Percentiles rank a stretch among this genome's conserved stretches.
Conservation (phyloP, 116 monocot genomes). For the Phalaenopsis hybrid region DNA sequence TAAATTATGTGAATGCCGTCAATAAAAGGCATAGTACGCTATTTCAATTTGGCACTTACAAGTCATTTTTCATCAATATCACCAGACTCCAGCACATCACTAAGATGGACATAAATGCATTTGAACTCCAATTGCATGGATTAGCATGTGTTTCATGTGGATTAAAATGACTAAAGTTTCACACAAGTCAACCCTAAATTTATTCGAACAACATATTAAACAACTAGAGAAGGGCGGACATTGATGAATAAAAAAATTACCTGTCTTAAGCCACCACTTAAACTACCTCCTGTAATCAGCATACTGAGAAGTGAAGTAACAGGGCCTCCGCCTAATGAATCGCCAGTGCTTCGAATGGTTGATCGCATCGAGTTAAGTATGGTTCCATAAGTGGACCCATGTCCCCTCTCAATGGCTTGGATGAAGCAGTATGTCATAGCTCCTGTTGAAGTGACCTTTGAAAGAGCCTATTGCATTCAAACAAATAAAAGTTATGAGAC, state of each 20-base stretch:
- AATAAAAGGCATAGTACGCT: too few relatives aligned
- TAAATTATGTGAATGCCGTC: too few relatives aligned
- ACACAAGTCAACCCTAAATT: background rate
- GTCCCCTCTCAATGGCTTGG: slow-evolving; percentile 82
- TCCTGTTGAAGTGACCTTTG: slow-evolving; percentile 80
- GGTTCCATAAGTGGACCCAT: slow-evolving; percentile 83
- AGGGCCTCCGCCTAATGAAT: slow-evolving; percentile 36
- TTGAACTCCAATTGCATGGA: background rate
- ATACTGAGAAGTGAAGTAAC: slow-evolving; percentile 63
- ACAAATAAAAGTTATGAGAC: background rate
- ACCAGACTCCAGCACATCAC: background rate
- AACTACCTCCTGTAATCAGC: slow-evolving; percentile 69
- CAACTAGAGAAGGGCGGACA: background rate
- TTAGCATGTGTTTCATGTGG: background rate
- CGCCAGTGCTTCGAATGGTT: slow-evolving; percentile 54
- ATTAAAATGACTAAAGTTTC: background rate
- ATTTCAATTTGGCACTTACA: background rate
- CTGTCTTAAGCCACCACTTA: slow-evolving; percentile 52
- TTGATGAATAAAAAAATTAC: slow-evolving; percentile 19
- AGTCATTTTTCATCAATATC: background rate
- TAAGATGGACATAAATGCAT: background rate
- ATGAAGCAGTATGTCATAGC: slow-evolving; percentile 98
- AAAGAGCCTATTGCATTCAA: slow-evolving; percentile 56
- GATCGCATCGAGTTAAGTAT: slow-evolving; percentile 77
- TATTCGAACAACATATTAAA: background rate